Conservation (phyloP, 2,329 filamentous ascomycete species). For the Talaromyces sp. region DNA sequence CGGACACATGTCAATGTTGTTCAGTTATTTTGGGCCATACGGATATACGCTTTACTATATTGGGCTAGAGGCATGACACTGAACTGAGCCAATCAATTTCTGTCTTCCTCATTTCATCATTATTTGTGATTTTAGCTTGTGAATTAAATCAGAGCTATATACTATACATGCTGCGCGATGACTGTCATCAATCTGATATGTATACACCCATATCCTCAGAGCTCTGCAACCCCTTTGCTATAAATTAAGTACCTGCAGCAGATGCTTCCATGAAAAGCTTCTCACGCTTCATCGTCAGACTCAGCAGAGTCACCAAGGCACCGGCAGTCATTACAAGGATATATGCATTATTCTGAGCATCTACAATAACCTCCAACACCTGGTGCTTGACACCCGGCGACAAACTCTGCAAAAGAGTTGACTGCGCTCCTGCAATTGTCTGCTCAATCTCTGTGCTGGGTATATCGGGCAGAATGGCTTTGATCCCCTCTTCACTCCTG, state of each 20-base stretch:
- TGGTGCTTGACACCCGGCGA: not conserved
- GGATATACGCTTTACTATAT: conserved; percentile 1
- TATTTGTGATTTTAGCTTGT: not conserved
- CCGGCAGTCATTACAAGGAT: conserved; percentile 24
- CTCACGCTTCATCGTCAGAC: conserved; percentile 20
- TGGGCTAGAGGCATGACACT: not conserved
- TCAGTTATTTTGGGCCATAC: not conserved
- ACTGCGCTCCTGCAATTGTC: conserved; percentile 4
- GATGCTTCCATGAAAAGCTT: not conserved
- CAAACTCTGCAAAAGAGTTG: conserved; percentile 2
- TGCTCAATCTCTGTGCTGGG: not conserved
- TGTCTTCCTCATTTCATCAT: not conserved
- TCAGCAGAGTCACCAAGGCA: conserved; percentile 19
- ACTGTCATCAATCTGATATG: not conserved
- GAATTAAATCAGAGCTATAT: not conserved
- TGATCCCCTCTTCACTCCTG: not conserved
- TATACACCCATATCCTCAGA: too few relatives aligned
- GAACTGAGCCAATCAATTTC: not conserved
- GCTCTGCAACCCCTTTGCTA: not conserved
- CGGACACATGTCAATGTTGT: not conserved
- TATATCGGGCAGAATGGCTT: not conserved
- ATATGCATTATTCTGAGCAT: conserved; percentile 21
- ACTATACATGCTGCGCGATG: not conserved
- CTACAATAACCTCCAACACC: conserved; percentile 20
- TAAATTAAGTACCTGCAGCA: not conserved